A percentile compares a stretch with the other conserved stretches of the same genome.
Conservation (phyloP, 495 filamentous ascomycete genomes). For the Coniosporium apollinis region DNA sequence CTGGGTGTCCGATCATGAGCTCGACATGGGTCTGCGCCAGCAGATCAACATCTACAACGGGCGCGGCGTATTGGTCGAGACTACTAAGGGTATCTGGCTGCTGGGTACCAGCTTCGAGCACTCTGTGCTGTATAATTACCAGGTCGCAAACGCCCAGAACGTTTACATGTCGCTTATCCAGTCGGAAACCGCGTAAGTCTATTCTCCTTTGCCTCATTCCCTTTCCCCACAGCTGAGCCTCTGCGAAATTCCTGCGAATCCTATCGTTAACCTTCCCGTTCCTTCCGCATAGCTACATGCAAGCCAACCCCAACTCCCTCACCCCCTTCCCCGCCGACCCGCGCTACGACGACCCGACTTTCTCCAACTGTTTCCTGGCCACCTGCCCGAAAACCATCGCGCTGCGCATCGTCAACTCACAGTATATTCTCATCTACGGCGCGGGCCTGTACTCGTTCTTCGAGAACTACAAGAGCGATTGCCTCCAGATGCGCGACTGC, state of each 20-base stretch:
- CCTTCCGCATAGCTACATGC: constrained; percentile 42
- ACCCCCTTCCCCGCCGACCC: constrained; percentile 46
- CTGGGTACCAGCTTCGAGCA: constrained; percentile 80
- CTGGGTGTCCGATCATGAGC: constrained; percentile 89
- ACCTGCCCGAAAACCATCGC: constrained; percentile 74
- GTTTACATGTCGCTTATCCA: constrained; percentile 79
- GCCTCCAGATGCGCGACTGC: constrained; percentile 57
- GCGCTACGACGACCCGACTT: constrained; percentile 60
- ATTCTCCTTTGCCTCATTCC: no score
- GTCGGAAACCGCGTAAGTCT: constrained; percentile 55
- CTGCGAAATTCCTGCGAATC: no score
- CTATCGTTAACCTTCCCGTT: no score
- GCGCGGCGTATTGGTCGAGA: constrained; percentile 68
- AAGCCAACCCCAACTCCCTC: constrained; percentile 64
- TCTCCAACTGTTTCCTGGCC: constrained; percentile 36
- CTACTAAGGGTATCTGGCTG: constrained; percentile 34
- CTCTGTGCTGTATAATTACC: constrained; percentile 79
- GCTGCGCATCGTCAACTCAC: constrained; percentile 40
- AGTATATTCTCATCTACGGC: constrained; percentile 20
- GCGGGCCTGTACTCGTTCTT: constrained; percentile 37
- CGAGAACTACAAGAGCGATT: constrained; percentile 48
- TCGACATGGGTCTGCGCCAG: constrained; percentile 56
- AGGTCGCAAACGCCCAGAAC: constrained; percentile 62
- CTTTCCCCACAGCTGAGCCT: no score
- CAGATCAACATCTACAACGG: constrained; percentile 90